Evolutionary conservation across 2,329 filamentous ascomycete species (phyloP).

Genomic region (Epichloe festucae): DNA sequence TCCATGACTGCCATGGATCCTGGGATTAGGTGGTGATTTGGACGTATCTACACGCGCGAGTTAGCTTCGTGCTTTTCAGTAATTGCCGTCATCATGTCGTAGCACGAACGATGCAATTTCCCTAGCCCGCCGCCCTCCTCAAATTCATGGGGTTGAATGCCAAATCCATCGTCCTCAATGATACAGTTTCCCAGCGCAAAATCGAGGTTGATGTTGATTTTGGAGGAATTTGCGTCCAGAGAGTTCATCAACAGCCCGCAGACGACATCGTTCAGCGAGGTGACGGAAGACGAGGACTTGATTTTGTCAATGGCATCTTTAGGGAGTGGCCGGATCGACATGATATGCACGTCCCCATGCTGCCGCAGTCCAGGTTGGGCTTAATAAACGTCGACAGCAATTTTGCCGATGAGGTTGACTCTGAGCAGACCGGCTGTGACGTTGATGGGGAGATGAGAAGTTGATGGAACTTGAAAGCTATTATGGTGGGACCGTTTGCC

Average conservation of each 20-base stretch:
- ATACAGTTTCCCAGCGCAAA: constrained; percentile 62
- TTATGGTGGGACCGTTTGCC: too few relatives aligned
- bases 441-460: neutral
- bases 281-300: constrained; percentile 71
- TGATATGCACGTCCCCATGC: constrained; percentile 17
- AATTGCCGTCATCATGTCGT: neutral
- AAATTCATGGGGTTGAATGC: constrained; percentile 67
- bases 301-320: constrained; percentile 62
- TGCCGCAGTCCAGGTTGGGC: neutral
- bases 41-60: constrained; percentile 54
- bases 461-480: too few relatives aligned
- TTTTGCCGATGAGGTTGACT: neutral
- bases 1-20: constrained; percentile 54
- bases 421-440: neutral
- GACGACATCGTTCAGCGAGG: constrained; percentile 57
- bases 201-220: constrained; percentile 59
- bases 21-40: constrained; percentile 39
- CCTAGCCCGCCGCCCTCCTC: constrained; percentile 55
- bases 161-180: constrained; percentile 73
- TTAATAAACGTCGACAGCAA: neutral
- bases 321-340: constrained; percentile 59
- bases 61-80: neutral
- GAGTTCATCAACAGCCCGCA: constrained; percentile 69
- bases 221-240: constrained; percentile 63
- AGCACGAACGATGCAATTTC: constrained; percentile 53